Evolutionary conservation across 1,284 basidiomycete species (phyloP), one percentile per base, ranked within the genome.

Genomic region (Sanghuangporus weigelae): DNA sequence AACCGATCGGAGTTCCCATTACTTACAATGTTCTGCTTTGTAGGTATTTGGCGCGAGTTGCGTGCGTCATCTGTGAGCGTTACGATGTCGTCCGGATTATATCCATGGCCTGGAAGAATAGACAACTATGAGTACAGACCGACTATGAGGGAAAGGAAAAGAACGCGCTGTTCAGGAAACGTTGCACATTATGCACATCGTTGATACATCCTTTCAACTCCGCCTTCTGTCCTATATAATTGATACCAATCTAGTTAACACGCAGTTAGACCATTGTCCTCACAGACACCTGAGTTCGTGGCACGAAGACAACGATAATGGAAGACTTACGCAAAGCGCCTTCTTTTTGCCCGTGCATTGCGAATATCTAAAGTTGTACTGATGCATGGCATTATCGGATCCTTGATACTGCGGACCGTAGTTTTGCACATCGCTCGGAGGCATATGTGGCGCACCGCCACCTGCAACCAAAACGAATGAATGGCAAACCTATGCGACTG

Each of bases 141-240:
- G 3, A 58, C 62, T 5, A 12, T 26, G 16, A 51, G 12, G 49
- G 11, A 23, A 59, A 16, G 40, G 49, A 39, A 48, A 42, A 23
- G 8, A 11, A 71, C 83, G 68, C 70, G 92, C 90, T 74, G 66
- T 79, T 80, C 36, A 96, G 76, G 77, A 96, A 96, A 7, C 77
- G 72, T 69, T 85, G 78, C 62, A 96, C 84, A 71, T 95, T 95
- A 53, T 80, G 76, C 0, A 86, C 93, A 69, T 97, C 95, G 73
- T 96, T 95, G 74, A 95, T 92, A 69, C 95, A 96, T 2, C 95
- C 94, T 23, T 78, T 76, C 42, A 96, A 76, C 70, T 87, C 84
- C 7, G 78, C 81, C 1, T 74, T 71, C 66, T 86, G 83, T 3
- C 89, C 85, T 61, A 84, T 70, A 73, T 96, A 96, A 77, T 96